phyloP scores from a whole-genome alignment of 768 basidiomycete genomes.

The Mycena pura region DNA sequence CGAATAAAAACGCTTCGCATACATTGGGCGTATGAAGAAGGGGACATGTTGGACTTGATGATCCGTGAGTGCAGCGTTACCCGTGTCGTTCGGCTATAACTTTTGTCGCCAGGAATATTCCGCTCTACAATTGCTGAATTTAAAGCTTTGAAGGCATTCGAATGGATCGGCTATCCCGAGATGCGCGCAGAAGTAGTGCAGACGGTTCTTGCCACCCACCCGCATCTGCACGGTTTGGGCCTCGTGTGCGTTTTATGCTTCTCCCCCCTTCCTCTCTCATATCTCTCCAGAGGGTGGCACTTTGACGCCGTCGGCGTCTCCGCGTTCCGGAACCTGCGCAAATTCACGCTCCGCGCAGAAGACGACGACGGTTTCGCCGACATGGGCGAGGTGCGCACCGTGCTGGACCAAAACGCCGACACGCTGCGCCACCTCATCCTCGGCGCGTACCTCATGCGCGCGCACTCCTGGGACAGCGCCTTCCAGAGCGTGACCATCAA shows the following conservation, averaged over 20 bases:
- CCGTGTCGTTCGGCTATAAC: not conserved
- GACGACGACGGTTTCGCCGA: slow-evolving; percentile 76
- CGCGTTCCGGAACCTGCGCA: slow-evolving; percentile 62
- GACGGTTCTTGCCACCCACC: slow-evolving; percentile 58
- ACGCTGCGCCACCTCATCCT: slow-evolving; percentile 69
- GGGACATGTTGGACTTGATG: slow-evolving; percentile 70
- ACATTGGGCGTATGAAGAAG: slow-evolving; percentile 76
- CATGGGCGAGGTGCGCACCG: slow-evolving; percentile 69
- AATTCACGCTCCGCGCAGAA: slow-evolving; percentile 72
- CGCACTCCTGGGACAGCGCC: slow-evolving; percentile 71
- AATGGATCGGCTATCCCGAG: slow-evolving; percentile 83
- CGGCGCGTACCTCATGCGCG: slow-evolving; percentile 70
- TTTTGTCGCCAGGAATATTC: slow-evolving; percentile 55
- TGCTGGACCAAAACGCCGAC: slow-evolving; percentile 63
- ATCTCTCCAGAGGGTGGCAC: slow-evolving; percentile 64
- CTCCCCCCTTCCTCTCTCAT: not conserved
- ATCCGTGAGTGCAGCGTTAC: slow-evolving; percentile 43
- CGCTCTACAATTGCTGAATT: slow-evolving; percentile 69
- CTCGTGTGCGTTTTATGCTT: slow-evolving; percentile 51
- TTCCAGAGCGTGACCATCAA: slow-evolving; percentile 69
- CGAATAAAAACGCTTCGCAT: slow-evolving; percentile 64
- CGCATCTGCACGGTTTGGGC: slow-evolving; percentile 60
- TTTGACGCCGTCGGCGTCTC: slow-evolving; percentile 76
- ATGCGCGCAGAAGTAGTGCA: slow-evolving; percentile 72
- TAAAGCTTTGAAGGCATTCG: slow-evolving; percentile 64